Evolutionary conservation across 768 basidiomycete genomes (phyloP).

Genomic region (Lentinus tigrinus): DNA sequence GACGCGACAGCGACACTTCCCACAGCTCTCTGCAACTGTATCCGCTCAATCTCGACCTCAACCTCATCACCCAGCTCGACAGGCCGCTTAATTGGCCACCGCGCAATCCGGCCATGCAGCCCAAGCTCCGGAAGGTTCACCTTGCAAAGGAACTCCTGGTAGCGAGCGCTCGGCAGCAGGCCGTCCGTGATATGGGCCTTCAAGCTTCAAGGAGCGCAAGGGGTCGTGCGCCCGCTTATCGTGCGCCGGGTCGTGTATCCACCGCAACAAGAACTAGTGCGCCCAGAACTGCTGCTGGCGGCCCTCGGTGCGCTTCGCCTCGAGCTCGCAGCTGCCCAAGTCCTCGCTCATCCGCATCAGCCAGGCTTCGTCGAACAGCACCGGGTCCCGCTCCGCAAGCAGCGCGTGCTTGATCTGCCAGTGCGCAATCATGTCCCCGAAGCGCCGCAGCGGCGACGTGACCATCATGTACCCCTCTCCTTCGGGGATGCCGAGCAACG

Average conservation of each 20-base stretch:
- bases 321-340: conserved; percentile 37
- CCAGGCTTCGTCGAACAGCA: conserved; percentile 45
- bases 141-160: background rate
- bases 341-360: conserved; percentile 43
- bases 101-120: conserved; percentile 1
- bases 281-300: conserved; percentile 41
- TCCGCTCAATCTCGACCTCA: background rate
- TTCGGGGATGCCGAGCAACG: conserved; percentile 62
- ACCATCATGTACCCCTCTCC: conserved; percentile 80
- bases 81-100: background rate
- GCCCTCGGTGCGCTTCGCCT: conserved; percentile 29
- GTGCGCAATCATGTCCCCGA: conserved; percentile 76
- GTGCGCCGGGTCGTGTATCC: conserved; percentile 26
- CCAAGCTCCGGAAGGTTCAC: conserved; percentile 11
- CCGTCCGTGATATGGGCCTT: conserved; percentile 10
- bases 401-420: conserved; percentile 92
- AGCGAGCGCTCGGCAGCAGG: background rate
- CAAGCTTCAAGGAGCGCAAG: conserved; percentile 27
- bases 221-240: conserved; percentile 28
- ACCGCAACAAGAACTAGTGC: conserved; percentile 38
- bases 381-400: conserved; percentile 35
- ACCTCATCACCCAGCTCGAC: background rate
- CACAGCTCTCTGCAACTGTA: too few relatives aligned
- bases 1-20: too few relatives aligned
- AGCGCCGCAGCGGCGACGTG: conserved; percentile 89